Conservation (phyloP, 345 rosid genomes). For the Eutrema yunnanense region DNA sequence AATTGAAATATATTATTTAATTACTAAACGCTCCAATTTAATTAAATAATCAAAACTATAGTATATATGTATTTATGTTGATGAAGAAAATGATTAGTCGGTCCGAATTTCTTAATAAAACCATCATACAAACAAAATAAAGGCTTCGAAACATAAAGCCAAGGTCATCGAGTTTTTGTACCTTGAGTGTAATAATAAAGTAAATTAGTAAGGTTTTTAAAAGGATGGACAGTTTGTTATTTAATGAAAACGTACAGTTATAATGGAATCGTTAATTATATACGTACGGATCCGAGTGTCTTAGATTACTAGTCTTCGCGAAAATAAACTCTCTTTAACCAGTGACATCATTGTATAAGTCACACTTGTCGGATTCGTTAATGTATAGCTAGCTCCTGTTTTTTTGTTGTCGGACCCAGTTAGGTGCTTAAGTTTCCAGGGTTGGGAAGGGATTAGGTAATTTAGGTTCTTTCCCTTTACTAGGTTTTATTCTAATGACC, state of each 20-base stretch:
- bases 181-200: no score
- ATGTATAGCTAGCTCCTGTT: neutral
- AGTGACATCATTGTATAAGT: neutral
- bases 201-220: no score
- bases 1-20: no score
- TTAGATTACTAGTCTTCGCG: neutral
- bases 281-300: slow-evolving; percentile 9
- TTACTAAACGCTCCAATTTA: no score
- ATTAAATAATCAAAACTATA: no score
- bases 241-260: neutral
- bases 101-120: no score
- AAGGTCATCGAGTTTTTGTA: no score
- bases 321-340: neutral
- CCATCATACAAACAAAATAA: no score
- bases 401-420: neutral
- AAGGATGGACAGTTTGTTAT: neutral
- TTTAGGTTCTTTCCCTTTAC: neutral
- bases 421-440: neutral
- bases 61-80: no score
- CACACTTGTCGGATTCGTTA: slow-evolving; percentile 9
- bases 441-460: neutral
- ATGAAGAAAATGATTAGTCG: no score
- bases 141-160: no score
- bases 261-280: neutral
- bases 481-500: no score